Evolutionary conservation across 2,329 filamentous ascomycete genomes (phyloP).

Genomic region (Trichoderma simmonsii): DNA sequence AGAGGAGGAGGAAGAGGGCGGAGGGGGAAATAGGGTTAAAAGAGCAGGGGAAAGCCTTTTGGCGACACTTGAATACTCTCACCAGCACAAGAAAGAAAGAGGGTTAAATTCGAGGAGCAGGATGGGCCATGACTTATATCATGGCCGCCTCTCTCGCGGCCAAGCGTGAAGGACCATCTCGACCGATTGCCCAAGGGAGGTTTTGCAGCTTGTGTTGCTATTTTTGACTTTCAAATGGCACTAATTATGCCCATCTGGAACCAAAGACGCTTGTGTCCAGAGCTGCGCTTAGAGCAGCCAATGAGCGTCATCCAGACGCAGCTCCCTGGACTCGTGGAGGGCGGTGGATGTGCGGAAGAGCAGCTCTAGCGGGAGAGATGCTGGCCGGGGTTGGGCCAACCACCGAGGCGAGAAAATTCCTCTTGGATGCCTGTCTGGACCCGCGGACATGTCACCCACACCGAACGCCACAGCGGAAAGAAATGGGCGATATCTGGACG

Average conservation of each 20-base stretch:
- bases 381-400: constrained; percentile 17
- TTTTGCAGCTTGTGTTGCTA: constrained; percentile 32
- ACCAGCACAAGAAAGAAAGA: constrained; percentile 40
- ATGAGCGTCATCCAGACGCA: constrained; percentile 36
- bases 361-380: constrained; percentile 21
- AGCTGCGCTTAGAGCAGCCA: constrained; percentile 49
- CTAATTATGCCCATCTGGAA: constrained; percentile 26
- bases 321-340: constrained; percentile 17
- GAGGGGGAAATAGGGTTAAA: constrained; percentile 33
- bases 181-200: constrained; percentile 15
- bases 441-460: constrained; percentile 17
- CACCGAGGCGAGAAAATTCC: constrained; percentile 12
- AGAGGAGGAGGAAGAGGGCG: constrained; percentile 30
- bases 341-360: constrained; percentile 30
- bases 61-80: constrained; percentile 52
- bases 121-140: constrained; percentile 57
- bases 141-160: constrained; percentile 44
- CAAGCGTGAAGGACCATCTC: constrained; percentile 30
- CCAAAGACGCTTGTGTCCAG: constrained; percentile 24
- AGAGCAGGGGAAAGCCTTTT: constrained; percentile 40
- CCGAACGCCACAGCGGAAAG: constrained; percentile 8
- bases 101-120: constrained; percentile 39
- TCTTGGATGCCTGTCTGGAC: constrained; percentile 14
- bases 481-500: background rate
- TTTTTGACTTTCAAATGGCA: constrained; percentile 36